A percentile compares a stretch with the other conserved stretches of the same genome.
phyloP scores from a whole-genome alignment of 345 rosid genomes.

The Lumnitzera littorea region DNA sequence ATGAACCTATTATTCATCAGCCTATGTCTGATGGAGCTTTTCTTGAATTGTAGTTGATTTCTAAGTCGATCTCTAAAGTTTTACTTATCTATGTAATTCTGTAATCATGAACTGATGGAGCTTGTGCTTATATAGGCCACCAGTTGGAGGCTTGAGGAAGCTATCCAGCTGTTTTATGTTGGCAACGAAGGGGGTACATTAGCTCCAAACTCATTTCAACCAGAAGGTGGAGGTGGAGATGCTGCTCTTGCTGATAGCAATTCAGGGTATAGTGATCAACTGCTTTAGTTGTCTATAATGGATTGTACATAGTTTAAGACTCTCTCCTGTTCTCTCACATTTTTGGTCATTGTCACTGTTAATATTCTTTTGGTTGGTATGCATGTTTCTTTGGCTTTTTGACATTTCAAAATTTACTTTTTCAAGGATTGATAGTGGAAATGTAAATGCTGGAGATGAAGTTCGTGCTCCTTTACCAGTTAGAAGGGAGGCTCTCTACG shows the following conservation, averaged over 20 bases:
- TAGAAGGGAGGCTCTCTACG: slow-evolving; percentile 94
- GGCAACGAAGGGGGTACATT: slow-evolving; percentile 56
- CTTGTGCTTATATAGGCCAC: slow-evolving; percentile 53
- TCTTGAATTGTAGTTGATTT: too few relatives aligned
- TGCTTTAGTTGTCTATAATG: too few relatives aligned
- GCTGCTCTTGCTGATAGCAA: slow-evolving; percentile 19
- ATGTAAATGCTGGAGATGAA: slow-evolving; percentile 45
- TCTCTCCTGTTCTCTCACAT: neutral
- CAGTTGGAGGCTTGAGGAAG: slow-evolving; percentile 95
- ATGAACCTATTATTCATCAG: too few relatives aligned
- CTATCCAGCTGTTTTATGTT: slow-evolving; percentile 85
- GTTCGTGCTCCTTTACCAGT: slow-evolving; percentile 95
- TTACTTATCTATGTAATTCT: too few relatives aligned
- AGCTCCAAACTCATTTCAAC: slow-evolving; percentile 32
- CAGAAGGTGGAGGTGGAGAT: slow-evolving; percentile 12
- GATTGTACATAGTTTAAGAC: neutral
- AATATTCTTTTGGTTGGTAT: slow-evolving; percentile 1
- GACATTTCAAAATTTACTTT: neutral
- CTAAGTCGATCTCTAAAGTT: too few relatives aligned
- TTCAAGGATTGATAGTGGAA: slow-evolving; percentile 21
- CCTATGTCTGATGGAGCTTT: too few relatives aligned
- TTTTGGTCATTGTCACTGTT: slow-evolving; percentile 10
- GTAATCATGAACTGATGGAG: neutral
- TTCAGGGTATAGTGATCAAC: slow-evolving; percentile 28
- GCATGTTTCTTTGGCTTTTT: too few relatives aligned